Percentiles rank a stretch among this genome's conserved stretches.
phyloP scores from a whole-genome alignment of 352 stramenopile genomes.

The Phytophthora pini region DNA sequence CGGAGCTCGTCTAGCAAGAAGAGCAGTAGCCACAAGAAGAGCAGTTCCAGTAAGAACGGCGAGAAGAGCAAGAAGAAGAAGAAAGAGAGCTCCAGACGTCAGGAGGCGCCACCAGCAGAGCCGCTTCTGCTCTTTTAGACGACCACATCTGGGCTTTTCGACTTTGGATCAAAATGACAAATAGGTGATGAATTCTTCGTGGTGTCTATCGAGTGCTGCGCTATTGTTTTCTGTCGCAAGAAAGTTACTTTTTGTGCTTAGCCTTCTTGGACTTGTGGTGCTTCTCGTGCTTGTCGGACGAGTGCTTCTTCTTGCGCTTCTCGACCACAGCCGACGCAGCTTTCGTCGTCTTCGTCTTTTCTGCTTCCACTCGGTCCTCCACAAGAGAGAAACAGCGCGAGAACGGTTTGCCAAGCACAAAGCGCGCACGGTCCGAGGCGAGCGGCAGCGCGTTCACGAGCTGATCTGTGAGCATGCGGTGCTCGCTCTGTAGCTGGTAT shows the following conservation, averaged over 20 bases:
- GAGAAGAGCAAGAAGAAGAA: slow-evolving; percentile 50
- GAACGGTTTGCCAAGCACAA: slow-evolving; percentile 78
- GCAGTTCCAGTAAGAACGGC: slow-evolving; percentile 43
- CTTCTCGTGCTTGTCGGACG: slow-evolving; percentile 39
- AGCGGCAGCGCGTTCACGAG: slow-evolving; percentile 79
- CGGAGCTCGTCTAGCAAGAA: slow-evolving; percentile 46
- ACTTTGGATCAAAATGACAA: slow-evolving; percentile 39
- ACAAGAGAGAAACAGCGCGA: slow-evolving; percentile 77
- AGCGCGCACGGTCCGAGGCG: slow-evolving; percentile 61
- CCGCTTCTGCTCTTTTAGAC: slow-evolving; percentile 85
- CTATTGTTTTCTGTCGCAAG: slow-evolving; percentile 33
- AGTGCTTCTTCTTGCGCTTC: slow-evolving; percentile 47
- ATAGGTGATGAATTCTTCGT: slow-evolving; percentile 46
- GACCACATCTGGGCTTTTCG: slow-evolving; percentile 23
- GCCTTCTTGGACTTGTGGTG: slow-evolving; percentile 65
- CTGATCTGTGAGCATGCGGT: slow-evolving; percentile 70
- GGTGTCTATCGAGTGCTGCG: slow-evolving; percentile 41
- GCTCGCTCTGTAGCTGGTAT: slow-evolving; percentile 67
- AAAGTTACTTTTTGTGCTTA: slow-evolving; percentile 53
- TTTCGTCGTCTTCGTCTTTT: slow-evolving; percentile 20
- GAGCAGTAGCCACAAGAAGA: slow-evolving; percentile 60
- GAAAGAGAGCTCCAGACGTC: slow-evolving; percentile 61
- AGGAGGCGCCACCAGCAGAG: slow-evolving; percentile 49
- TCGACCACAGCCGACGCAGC: slow-evolving; percentile 16
- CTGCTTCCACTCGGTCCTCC: slow-evolving; percentile 43